These are phyloP conservation scores for Botrytis elliptica DNA, from an alignment of 2,329 filamentous ascomycete genomes.

Conservation along the genomic window DNA sequence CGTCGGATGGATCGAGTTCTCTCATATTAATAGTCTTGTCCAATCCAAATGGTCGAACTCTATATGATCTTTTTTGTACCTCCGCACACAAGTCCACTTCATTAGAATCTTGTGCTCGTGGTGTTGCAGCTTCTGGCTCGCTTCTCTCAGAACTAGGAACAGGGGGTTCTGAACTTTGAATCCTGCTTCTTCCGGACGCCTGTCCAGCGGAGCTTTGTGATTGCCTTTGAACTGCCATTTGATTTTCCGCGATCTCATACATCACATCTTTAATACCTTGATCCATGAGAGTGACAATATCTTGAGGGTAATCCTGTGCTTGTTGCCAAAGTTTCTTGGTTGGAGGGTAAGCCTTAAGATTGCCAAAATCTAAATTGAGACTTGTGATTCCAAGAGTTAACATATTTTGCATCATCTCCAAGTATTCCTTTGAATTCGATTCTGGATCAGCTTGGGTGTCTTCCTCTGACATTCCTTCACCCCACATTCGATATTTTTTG, in stretches of 20 bases:
- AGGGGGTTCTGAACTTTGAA: conserved; percentile 70
- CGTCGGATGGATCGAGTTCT: conserved; percentile 91
- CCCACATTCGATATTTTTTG: conserved; percentile 89
- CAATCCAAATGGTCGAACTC: conserved; percentile 85
- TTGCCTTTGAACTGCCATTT: conserved; percentile 67
- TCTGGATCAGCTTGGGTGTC: conserved; percentile 69
- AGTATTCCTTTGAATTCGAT: conserved; percentile 78
- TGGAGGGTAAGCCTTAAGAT: conserved; percentile 88
- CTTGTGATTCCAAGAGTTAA: conserved; percentile 78
- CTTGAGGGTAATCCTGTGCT: conserved; percentile 87
- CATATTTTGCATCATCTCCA: conserved; percentile 86
- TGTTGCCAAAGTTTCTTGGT: conserved; percentile 96
- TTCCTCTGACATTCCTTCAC: conserved; percentile 76
- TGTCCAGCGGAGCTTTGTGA: conserved; percentile 56
- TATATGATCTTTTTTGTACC: conserved; percentile 79
- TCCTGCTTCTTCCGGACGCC: conserved; percentile 47
- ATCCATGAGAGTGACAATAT: conserved; percentile 97
- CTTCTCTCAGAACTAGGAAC: conserved; percentile 77
- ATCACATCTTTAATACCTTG: conserved; percentile 90
- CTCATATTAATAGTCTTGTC: conserved; percentile 87
- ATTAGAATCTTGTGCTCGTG: conserved; percentile 46
- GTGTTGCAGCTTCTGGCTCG: conserved; percentile 48
- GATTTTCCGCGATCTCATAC: conserved; percentile 80
- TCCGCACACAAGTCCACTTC: conserved; percentile 68
- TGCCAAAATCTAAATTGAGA: conserved; percentile 83